Conservation (phyloP, 371 early-diverging fungal genomes). For the Rhizopus delemar region DNA sequence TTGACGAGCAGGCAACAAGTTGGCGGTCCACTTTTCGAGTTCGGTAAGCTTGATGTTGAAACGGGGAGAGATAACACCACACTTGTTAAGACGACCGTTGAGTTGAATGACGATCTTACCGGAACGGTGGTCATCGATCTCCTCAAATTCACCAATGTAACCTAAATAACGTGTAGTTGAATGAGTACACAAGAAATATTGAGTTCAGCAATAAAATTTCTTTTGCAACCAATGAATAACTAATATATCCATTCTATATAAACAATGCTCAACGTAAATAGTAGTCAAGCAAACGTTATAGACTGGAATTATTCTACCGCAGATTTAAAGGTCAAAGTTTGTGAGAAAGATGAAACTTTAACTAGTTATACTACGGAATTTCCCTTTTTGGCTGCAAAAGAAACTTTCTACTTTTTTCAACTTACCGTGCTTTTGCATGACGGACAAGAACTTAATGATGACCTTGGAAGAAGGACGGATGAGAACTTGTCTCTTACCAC, state of each 20-base stretch:
- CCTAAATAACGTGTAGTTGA: constrained; percentile 70
- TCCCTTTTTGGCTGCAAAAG: constrained; percentile 5
- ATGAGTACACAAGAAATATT: background rate
- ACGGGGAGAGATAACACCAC: constrained; percentile 99
- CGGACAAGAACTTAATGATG: constrained; percentile 96
- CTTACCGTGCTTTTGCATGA: constrained; percentile 98
- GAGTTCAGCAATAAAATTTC: background rate
- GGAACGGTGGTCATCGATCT: constrained; percentile 98
- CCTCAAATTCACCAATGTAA: constrained; percentile 99
- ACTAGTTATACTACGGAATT: constrained; percentile 25
- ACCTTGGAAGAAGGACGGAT: constrained; percentile 97
- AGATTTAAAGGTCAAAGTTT: constrained; percentile 66
- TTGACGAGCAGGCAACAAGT: constrained; percentile 99
- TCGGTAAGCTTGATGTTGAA: constrained; percentile 96
- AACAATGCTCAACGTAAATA: constrained; percentile 20
- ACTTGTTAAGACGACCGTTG: constrained; percentile 99
- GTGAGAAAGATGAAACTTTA: constrained; percentile 42
- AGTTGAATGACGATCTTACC: constrained; percentile 99
- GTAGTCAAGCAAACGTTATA: constrained; percentile 22
- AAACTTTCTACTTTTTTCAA: constrained; percentile 8
- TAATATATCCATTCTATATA: constrained; percentile 1
- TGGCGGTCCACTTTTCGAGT: constrained; percentile 97
- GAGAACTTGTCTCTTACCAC: constrained; percentile 98
- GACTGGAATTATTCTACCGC: constrained; percentile 14
- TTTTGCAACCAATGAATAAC: too few species aligned